Conservation (phyloP, 2,329 filamentous ascomycete genomes). For the Aspergillus ruber region DNA sequence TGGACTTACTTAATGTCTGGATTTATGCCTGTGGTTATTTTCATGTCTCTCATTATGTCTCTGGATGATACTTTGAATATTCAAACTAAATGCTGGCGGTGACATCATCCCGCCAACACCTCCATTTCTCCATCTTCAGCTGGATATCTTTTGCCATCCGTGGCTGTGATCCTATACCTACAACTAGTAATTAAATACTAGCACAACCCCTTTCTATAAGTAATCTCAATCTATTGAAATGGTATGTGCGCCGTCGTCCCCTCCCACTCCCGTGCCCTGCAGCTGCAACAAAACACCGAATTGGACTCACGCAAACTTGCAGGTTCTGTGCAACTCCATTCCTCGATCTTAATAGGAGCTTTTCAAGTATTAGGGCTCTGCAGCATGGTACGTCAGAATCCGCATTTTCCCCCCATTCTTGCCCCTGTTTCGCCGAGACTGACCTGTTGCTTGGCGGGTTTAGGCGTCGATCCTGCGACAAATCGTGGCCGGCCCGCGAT, state of each 20-base stretch:
- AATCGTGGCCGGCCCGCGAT: conserved; percentile 81
- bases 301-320: neutral
- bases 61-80: too few species aligned
- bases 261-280: neutral
- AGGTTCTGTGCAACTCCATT: neutral
- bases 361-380: neutral
- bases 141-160: neutral
- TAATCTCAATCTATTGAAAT: too few species aligned
- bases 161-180: neutral
- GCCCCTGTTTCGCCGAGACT: neutral
- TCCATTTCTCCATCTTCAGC: neutral
- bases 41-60: too few species aligned
- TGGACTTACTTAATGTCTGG: too few species aligned
- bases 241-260: too few species aligned
- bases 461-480: conserved; percentile 75
- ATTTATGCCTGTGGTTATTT: too few species aligned
- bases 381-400: conserved; percentile 7
- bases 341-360: neutral
- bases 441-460: conserved; percentile 4
- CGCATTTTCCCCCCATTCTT: neutral
- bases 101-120: conserved; percentile 4
- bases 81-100: neutral
- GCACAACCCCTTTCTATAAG: neutral
- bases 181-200: neutral
- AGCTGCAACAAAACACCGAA: neutral